phyloP scores from a whole-genome alignment of 1,284 basidiomycete species.

The Caloboletus inedulis region DNA sequence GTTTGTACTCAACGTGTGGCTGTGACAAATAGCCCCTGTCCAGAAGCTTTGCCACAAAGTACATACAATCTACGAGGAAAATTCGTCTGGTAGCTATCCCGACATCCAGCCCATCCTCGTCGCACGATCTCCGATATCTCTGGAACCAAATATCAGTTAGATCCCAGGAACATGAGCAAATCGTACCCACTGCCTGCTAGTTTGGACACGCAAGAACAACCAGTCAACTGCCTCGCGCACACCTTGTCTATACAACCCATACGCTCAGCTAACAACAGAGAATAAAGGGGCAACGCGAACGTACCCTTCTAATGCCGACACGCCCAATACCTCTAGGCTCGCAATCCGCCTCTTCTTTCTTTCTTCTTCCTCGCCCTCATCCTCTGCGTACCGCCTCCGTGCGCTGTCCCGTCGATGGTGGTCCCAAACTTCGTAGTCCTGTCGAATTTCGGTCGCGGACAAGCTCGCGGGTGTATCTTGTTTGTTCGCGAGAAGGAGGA shows the following conservation, averaged over 20 bases:
- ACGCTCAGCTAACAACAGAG: neutral
- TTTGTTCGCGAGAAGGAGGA: constrained; percentile 90
- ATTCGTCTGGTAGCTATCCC: neutral
- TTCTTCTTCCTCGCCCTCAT: constrained; percentile 44
- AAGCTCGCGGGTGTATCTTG: constrained; percentile 79
- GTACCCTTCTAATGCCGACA: constrained; percentile 87
- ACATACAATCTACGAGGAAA: neutral
- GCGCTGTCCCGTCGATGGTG: constrained; percentile 69
- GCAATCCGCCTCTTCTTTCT: constrained; percentile 66
- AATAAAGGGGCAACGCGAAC: constrained; percentile 26
- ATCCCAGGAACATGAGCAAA: neutral
- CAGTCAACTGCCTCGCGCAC: constrained; percentile 89
- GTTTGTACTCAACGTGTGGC: constrained; percentile 18
- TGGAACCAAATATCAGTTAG: neutral
- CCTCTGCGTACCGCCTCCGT: constrained; percentile 48
- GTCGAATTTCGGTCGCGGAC: constrained; percentile 83
- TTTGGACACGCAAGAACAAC: constrained; percentile 90
- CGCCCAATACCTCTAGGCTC: constrained; percentile 87
- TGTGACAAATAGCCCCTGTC: constrained; percentile 15
- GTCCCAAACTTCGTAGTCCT: constrained; percentile 88
- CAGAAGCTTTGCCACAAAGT: neutral
- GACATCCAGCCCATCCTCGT: constrained; percentile 11
- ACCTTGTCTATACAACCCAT: constrained; percentile 60
- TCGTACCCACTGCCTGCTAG: constrained; percentile 56
- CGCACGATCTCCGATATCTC: constrained; percentile 21